These are phyloP conservation scores for Vanderwaltozyma polyspora DNA, from an alignment of 805 yeast genomes.

Conservation along the genomic window DNA sequence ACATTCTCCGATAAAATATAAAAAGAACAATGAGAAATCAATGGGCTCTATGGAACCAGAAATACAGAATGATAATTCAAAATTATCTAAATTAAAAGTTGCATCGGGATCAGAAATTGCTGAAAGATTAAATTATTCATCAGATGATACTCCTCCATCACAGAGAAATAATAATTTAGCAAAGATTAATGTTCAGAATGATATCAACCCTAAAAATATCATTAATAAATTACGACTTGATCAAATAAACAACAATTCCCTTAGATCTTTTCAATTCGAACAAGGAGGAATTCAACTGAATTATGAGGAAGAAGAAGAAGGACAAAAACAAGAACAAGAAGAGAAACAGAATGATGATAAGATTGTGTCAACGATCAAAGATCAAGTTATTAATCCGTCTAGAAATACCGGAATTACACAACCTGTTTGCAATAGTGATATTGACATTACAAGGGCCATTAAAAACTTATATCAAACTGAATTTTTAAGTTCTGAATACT, in stretches of 20 bases:
- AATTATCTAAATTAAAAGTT: no score
- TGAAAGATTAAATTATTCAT: slow-evolving; percentile 3
- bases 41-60: no score
- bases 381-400: no score
- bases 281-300: slow-evolving; percentile 1
- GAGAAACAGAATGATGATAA: no score
- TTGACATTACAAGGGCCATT: no score
- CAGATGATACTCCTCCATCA: slow-evolving; percentile 8
- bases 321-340: no score
- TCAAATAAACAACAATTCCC: slow-evolving; percentile 9
- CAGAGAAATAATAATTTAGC: slow-evolving; percentile 4
- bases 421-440: no score
- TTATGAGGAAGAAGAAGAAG: background rate
- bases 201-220: slow-evolving; percentile 33
- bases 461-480: no score
- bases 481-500: slow-evolving; percentile 1
- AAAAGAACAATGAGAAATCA: background rate
- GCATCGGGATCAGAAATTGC: background rate
- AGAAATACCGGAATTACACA: no score
- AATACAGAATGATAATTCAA: no score
- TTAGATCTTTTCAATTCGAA: background rate
- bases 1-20: slow-evolving; percentile 9
- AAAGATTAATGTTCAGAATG: no score
- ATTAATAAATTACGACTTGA: slow-evolving; percentile 27
- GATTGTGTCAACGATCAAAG: no score